Base-by-base conservation (phyloP, 2,329 filamentous ascomycete species). In the Pseudogymnoascus sp. region DNA sequence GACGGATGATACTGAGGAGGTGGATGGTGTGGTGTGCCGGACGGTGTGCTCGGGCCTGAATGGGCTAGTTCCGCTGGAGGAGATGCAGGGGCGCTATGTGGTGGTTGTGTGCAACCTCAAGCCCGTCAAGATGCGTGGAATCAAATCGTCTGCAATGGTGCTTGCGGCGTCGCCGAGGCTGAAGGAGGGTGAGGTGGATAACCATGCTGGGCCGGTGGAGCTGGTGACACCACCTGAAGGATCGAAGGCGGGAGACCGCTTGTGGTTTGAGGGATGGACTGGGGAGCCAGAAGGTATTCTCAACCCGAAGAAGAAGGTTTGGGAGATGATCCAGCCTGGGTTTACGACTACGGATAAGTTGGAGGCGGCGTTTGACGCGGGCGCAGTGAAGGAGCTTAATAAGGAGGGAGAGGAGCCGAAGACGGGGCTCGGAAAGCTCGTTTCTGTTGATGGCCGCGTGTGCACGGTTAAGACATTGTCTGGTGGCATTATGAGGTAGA, bases 281-380 rank as follows among this genome's bases (percentile, higher is more conserved):
- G 93, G 91, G 65, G 90, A 96, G 81, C 92, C 95, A 0, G 95
- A 99, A 82, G 88, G 88, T 66, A 86, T 93, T 61, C 83, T 99
- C 64, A 99, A 97, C 82, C 95, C 95, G 64, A 99, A 99, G 88
- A 99, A 97, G 87, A 97, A 97, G 87, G 81, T 97, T 66, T 97
- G 93, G 93, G 95, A 99, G 82, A 91, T 84, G 8, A 91, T 96
- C 78, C 93, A 97, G 82, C 92, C 93, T 1, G 95, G 93, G 0
- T 97, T 97, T 79, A 96, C 90, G 31, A 99, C 93, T 6, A 96
- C 89, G 1, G 88, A 88, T 6, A 77, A 76, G 56, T 81, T 93
- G 61, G 89, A 93, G 77, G 93, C 96, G 37, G 92, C 83, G 0
- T 99, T 97, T 74, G 90, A 97, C 72, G 90, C 89, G 2, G 82